Evolutionary conservation across 176 grass and related monocot genomes (phyloP).

Genomic region (Oryza australiensis): DNA sequence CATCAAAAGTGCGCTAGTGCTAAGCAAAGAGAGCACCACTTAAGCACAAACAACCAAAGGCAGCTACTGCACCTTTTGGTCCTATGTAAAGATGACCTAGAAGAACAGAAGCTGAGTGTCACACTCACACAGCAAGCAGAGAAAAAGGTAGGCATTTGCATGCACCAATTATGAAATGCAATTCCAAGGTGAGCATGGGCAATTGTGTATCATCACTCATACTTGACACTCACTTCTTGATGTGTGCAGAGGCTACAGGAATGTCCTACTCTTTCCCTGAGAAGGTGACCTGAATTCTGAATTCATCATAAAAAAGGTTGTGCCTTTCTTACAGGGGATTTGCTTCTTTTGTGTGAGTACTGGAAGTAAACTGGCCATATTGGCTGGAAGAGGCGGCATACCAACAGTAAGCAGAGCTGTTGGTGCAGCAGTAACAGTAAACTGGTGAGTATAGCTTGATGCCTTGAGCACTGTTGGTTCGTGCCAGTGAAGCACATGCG

Average conservation of each 20-base stretch:
- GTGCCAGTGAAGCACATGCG: constrained; percentile 43
- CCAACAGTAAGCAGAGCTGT: not conserved
- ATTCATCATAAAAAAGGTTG: not conserved
- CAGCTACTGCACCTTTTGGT: not conserved
- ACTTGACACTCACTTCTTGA: not conserved
- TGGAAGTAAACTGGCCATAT: not conserved
- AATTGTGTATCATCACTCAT: not conserved
- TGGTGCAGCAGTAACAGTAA: constrained; percentile 24
- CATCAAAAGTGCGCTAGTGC: not conserved
- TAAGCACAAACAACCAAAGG: not conserved
- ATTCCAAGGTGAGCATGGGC: not conserved
- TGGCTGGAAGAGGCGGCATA: not conserved
- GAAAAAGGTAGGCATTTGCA: not conserved
- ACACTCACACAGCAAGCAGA: not conserved
- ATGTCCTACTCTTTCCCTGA: constrained; percentile 3
- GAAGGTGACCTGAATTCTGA: not conserved
- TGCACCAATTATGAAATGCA: not conserved
- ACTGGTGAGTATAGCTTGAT: not conserved
- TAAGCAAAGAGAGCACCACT: not conserved
- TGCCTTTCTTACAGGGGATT: not conserved
- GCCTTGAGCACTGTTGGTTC: constrained; percentile 4
- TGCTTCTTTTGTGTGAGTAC: constrained; percentile 3
- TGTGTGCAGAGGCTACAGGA: not conserved
- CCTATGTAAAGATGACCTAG: not conserved
- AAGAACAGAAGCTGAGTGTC: not conserved